These are phyloP conservation scores for Bauhinia variegata DNA, from an alignment of 306 rosid species.

Conservation along the genomic window DNA sequence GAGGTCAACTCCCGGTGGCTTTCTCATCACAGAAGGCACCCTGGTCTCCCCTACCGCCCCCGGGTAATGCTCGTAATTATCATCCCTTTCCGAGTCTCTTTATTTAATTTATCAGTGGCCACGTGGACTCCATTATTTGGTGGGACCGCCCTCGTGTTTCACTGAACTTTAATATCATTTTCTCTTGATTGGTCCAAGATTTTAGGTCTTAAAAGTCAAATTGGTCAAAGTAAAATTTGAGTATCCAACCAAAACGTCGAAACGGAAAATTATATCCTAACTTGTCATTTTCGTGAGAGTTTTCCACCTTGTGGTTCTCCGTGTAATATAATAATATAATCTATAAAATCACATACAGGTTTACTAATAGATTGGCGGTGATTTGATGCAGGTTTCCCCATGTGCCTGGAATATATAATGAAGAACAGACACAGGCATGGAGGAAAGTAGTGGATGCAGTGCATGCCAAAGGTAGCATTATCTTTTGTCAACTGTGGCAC, in stretches of 20 bases:
- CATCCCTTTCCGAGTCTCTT: too few relatives aligned
- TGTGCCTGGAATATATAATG: conserved; percentile 55
- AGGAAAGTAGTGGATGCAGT: conserved; percentile 52
- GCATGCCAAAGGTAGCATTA: conserved; percentile 72
- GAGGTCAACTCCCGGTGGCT: conserved; percentile 49
- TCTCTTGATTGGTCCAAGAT: too few relatives aligned
- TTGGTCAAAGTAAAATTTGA: too few relatives aligned
- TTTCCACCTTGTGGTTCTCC: too few relatives aligned
- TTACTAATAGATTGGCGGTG: too few relatives aligned
- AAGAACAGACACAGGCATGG: conserved; percentile 29
- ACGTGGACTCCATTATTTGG: not conserved
- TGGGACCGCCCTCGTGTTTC: not conserved
- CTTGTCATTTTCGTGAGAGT: too few relatives aligned
- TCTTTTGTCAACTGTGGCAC: conserved; percentile 95
- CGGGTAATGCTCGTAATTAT: conserved; percentile 33
- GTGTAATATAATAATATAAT: too few relatives aligned
- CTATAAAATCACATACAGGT: too few relatives aligned
- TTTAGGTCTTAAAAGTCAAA: too few relatives aligned
- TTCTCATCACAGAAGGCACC: conserved; percentile 53
- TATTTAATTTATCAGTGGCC: not conserved
- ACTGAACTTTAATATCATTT: too few relatives aligned
- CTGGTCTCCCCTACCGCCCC: conserved; percentile 45
- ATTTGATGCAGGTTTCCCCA: conserved; percentile 56
- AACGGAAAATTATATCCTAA: too few relatives aligned
- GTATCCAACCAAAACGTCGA: too few relatives aligned